Evolutionary conservation across 257 asterid genomes (phyloP).

Genomic region (Ocimum tenuiflorum): DNA sequence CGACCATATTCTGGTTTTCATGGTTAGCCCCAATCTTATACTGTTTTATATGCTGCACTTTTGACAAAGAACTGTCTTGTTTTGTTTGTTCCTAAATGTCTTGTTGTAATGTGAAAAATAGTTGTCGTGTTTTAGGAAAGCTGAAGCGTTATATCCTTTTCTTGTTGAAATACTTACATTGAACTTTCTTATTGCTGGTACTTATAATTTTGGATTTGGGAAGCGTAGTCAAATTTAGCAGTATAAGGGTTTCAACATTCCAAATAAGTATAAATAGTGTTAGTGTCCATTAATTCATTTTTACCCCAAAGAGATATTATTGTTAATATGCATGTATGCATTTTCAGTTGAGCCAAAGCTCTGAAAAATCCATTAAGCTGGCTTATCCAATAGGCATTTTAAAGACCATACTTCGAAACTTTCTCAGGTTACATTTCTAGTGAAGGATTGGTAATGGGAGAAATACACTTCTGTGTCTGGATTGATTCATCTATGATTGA

Average conservation of each 20-base stretch:
- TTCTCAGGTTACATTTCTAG: no score
- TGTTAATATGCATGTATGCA: background rate
- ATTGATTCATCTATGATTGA: no score
- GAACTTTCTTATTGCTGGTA: background rate
- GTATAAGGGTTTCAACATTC: background rate
- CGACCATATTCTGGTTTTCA: conserved; percentile 83
- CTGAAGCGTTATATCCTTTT: background rate
- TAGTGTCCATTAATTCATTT: background rate
- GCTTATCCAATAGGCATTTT: background rate
- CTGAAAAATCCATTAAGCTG: no score
- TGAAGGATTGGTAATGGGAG: no score
- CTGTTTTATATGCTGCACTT: conserved; percentile 13
- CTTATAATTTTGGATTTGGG: background rate
- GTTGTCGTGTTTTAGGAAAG: conserved; percentile 3
- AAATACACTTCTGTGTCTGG: no score
- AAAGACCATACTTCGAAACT: background rate
- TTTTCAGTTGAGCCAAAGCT: no score
- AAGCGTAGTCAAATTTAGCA: background rate
- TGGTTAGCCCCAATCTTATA: conserved; percentile 44
- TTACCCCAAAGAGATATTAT: background rate
- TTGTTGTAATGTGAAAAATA: background rate
- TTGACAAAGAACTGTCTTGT: background rate
- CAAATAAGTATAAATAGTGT: background rate
- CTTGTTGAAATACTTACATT: background rate
- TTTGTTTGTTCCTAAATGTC: background rate